These are phyloP conservation scores for Trypanosoma scelopori DNA, from an alignment of 208 protist genomes.

Conservation along the genomic window DNA sequence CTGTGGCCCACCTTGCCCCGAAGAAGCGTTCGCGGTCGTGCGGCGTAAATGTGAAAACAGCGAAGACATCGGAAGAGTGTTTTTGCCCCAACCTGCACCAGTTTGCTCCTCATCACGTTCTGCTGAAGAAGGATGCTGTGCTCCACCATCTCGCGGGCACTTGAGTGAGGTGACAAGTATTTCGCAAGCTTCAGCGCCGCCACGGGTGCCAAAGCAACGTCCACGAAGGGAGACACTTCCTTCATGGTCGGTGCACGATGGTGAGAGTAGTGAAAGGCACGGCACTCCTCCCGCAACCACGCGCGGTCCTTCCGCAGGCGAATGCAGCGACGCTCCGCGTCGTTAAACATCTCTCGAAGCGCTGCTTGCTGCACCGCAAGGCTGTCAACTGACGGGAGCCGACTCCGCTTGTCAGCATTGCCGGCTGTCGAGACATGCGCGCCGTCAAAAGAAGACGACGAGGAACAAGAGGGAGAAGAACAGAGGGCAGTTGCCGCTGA, in stretches of 20 bases:
- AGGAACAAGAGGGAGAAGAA: too few relatives aligned
- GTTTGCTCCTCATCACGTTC: slow-evolving; percentile 44
- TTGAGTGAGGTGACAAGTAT: slow-evolving; percentile 31
- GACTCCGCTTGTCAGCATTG: neutral
- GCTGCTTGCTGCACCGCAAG: slow-evolving; percentile 29
- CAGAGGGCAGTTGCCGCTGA: too few relatives aligned
- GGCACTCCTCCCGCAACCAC: slow-evolving; percentile 49
- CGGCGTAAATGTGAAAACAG: slow-evolving; percentile 84
- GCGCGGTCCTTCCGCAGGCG: slow-evolving; percentile 50
- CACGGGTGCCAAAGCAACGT: slow-evolving; percentile 61
- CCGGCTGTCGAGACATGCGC: neutral
- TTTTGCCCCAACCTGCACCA: slow-evolving; percentile 58
- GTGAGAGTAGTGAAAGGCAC: slow-evolving; percentile 56
- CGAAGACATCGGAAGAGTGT: slow-evolving; percentile 72
- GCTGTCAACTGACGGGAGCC: slow-evolving; percentile 7
- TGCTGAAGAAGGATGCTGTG: slow-evolving; percentile 68
- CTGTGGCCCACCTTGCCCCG: slow-evolving; percentile 63
- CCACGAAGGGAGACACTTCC: slow-evolving; percentile 55
- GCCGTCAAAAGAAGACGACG: neutral
- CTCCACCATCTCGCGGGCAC: slow-evolving; percentile 36
- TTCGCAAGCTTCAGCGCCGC: slow-evolving; percentile 54
- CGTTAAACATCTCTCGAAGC: slow-evolving; percentile 43
- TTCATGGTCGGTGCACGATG: slow-evolving; percentile 30
- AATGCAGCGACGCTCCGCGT: slow-evolving; percentile 38
- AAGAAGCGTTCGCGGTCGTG: slow-evolving; percentile 61